phyloP scores from a whole-genome alignment of 2,329 filamentous ascomycete species.

The Leptographium lundbergii region DNA sequence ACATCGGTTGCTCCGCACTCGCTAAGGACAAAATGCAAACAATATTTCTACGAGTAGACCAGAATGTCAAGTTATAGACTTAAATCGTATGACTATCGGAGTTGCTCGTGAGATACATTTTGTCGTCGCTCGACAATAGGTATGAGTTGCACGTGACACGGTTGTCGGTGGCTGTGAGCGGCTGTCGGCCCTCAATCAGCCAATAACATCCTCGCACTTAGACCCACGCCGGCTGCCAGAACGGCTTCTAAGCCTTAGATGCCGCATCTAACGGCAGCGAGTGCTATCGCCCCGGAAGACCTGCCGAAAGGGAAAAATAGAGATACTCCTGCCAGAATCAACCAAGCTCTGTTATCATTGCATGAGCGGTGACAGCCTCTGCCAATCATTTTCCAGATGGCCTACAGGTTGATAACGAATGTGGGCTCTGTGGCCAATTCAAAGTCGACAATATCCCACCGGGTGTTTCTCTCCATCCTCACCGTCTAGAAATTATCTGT shows the following conservation, averaged over 20 bases:
- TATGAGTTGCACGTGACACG: not conserved
- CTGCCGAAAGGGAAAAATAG: not conserved
- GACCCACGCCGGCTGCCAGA: not conserved
- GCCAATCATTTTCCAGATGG: not conserved
- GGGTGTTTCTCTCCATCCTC: not conserved
- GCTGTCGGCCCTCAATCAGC: not conserved
- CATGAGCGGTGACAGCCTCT: not conserved
- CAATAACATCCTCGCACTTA: not conserved
- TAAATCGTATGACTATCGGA: too few relatives aligned
- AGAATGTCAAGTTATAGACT: too few relatives aligned
- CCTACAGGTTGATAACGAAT: not conserved
- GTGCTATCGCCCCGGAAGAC: not conserved
- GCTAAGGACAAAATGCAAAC: too few relatives aligned
- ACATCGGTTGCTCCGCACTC: too few relatives aligned
- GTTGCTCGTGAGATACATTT: too few relatives aligned
- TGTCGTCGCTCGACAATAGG: too few relatives aligned
- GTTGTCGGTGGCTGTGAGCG: not conserved
- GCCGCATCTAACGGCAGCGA: not conserved
- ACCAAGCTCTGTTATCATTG: not conserved
- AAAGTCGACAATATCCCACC: not conserved
- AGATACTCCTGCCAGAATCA: not conserved
- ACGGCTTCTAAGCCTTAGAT: not conserved
- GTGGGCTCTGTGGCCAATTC: not conserved
- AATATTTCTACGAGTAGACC: too few relatives aligned
- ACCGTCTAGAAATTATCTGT: not conserved